These are phyloP conservation scores for Vitellaria paradoxa DNA, from an alignment of 179 eudicot species.

Conservation along the genomic window DNA sequence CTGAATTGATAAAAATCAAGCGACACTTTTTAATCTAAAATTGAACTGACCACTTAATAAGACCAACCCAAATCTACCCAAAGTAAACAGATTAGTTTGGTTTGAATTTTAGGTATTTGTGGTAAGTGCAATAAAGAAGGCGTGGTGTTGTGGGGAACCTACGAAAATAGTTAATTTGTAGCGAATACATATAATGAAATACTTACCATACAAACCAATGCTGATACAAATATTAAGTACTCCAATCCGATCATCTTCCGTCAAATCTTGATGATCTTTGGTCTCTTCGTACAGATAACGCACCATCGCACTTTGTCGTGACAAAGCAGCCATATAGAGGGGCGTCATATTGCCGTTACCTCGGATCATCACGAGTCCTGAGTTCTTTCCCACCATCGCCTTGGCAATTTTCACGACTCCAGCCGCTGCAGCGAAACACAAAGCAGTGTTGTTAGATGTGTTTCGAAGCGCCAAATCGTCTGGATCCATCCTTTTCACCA, in stretches of 20 bases:
- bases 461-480: neutral
- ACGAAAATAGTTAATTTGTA: too few relatives aligned
- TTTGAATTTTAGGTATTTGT: too few relatives aligned
- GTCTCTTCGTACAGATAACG: neutral
- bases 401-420: neutral
- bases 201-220: neutral
- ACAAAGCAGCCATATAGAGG: neutral
- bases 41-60: too few relatives aligned
- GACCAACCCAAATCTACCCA: too few relatives aligned
- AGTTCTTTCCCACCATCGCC: neutral
- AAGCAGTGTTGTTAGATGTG: neutral
- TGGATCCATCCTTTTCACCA: constrained; percentile 8
- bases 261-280: too few relatives aligned
- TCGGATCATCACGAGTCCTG: neutral
- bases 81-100: too few relatives aligned
- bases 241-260: neutral
- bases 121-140: too few relatives aligned
- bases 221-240: neutral
- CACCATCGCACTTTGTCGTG: neutral
- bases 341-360: neutral
- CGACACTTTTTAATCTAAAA: too few relatives aligned
- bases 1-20: too few relatives aligned
- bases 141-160: too few relatives aligned
- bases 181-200: too few relatives aligned
- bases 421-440: neutral